A percentile compares a stretch with the other conserved stretches of the same genome.
phyloP scores from a whole-genome alignment of 2,329 filamentous ascomycete genomes.

The Colletotrichum destructivum region DNA sequence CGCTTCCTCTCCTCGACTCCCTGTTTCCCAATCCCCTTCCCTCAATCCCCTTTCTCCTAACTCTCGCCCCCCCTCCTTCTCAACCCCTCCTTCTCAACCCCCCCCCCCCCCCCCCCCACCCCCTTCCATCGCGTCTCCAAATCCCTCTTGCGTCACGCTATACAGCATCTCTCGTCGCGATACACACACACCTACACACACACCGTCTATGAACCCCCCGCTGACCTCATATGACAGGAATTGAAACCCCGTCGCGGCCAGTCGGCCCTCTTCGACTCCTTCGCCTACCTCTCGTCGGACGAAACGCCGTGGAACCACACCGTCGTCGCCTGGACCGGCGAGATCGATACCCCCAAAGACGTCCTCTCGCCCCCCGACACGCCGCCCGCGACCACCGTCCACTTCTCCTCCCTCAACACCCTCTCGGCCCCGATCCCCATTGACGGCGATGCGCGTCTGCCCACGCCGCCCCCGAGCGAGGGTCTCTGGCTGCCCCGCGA shows the following conservation, averaged over 20 bases:
- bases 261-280: conserved; percentile 92
- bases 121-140: neutral
- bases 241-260: conserved; percentile 85
- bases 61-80: neutral
- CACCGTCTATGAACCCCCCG: conserved; percentile 3
- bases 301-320: conserved; percentile 91
- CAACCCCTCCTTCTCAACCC: neutral
- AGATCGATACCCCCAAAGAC: conserved; percentile 73
- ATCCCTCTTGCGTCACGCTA: neutral
- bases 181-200: neutral
- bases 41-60: neutral
- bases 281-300: conserved; percentile 88
- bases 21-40: neutral
- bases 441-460: conserved; percentile 70
- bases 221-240: conserved; percentile 65
- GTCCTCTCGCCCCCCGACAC: conserved; percentile 62
- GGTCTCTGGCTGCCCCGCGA: conserved; percentile 79
- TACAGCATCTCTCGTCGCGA: too few species aligned
- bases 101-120: too few species aligned
- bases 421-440: conserved; percentile 86
- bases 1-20: neutral
- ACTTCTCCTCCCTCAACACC: conserved; percentile 75
- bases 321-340: conserved; percentile 94
- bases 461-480: conserved; percentile 73
- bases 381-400: conserved; percentile 65